phyloP scores from a whole-genome alignment of 1,139 yeast genomes.

The Diutina siamensis region DNA sequence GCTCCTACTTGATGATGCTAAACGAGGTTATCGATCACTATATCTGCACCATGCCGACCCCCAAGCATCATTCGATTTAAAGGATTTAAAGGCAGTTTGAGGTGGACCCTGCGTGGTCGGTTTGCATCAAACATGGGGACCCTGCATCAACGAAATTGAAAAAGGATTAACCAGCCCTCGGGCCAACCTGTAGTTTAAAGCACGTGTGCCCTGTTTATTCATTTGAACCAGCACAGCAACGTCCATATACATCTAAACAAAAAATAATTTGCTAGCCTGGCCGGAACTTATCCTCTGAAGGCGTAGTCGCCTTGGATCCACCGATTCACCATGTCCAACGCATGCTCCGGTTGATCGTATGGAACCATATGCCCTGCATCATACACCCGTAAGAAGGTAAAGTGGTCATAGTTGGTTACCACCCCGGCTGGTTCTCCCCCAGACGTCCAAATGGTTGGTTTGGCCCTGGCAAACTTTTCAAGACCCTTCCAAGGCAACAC shows the following conservation, averaged over 20 bases:
- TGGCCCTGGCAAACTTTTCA: constrained; percentile 31
- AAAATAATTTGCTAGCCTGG: too few relatives aligned
- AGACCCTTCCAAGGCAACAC: constrained; percentile 55
- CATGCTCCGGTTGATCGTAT: constrained; percentile 63
- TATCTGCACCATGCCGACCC: too few relatives aligned
- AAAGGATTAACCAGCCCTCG: too few relatives aligned
- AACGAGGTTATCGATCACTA: background rate
- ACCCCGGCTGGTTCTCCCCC: constrained; percentile 33
- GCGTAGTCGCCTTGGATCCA: constrained; percentile 53
- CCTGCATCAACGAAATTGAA: too few relatives aligned
- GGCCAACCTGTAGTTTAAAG: too few relatives aligned
- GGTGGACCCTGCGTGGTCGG: too few relatives aligned
- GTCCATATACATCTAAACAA: too few relatives aligned
- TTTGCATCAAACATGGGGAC: too few relatives aligned
- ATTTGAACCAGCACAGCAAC: too few relatives aligned
- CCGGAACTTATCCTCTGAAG: constrained; percentile 8
- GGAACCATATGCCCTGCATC: constrained; percentile 78
- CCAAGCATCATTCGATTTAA: too few relatives aligned
- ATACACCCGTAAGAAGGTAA: constrained; percentile 51
- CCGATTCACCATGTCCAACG: constrained; percentile 67
- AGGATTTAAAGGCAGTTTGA: too few relatives aligned
- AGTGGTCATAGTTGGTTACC: constrained; percentile 39
- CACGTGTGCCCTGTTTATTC: too few relatives aligned
- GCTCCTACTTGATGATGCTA: background rate
- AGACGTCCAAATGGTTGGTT: background rate